phyloP scores from a whole-genome alignment of 768 basidiomycete genomes.

The Amyloporia xantha region DNA sequence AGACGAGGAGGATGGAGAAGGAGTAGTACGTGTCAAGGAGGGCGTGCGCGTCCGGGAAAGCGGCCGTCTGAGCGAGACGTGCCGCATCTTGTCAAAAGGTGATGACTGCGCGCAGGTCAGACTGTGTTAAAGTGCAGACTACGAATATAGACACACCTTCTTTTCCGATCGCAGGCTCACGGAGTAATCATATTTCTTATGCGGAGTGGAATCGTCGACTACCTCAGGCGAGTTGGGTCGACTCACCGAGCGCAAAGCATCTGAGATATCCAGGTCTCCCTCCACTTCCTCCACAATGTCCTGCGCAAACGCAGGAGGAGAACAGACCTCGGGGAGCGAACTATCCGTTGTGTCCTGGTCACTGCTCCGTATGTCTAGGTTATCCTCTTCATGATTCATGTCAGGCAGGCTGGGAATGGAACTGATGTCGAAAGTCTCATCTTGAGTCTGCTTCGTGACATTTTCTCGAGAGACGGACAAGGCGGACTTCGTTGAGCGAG shows the following conservation, averaged over 20 bases:
- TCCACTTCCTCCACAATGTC: conserved; percentile 13
- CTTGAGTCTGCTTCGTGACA: neutral
- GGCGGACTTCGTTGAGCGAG: conserved; percentile 33
- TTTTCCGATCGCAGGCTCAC: conserved; percentile 27
- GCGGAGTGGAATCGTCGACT: conserved; percentile 13
- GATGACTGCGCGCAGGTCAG: conserved; percentile 24
- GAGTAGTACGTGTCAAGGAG: conserved; percentile 26
- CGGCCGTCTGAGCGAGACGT: conserved; percentile 24
- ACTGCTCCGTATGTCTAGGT: conserved; percentile 19
- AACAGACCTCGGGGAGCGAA: conserved; percentile 20
- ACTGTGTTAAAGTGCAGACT: neutral
- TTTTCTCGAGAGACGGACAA: conserved; percentile 24
- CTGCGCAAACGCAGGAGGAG: conserved; percentile 12
- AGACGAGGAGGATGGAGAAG: conserved; percentile 23
- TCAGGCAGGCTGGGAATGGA: conserved; percentile 23
- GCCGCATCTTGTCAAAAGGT: conserved; percentile 21
- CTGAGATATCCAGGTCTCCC: conserved; percentile 20
- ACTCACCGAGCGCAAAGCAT: conserved; percentile 24
- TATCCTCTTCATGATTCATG: conserved; percentile 7
- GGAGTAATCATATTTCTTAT: conserved; percentile 28
- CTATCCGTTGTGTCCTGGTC: conserved; percentile 20
- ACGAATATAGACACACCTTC: conserved; percentile 23
- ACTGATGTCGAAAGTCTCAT: conserved; percentile 28
- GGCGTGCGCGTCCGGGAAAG: conserved; percentile 28
- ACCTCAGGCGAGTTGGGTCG: conserved; percentile 18